Base-by-base conservation (phyloP, 257 asterid genomes). In the Nicotiana knightiana region DNA sequence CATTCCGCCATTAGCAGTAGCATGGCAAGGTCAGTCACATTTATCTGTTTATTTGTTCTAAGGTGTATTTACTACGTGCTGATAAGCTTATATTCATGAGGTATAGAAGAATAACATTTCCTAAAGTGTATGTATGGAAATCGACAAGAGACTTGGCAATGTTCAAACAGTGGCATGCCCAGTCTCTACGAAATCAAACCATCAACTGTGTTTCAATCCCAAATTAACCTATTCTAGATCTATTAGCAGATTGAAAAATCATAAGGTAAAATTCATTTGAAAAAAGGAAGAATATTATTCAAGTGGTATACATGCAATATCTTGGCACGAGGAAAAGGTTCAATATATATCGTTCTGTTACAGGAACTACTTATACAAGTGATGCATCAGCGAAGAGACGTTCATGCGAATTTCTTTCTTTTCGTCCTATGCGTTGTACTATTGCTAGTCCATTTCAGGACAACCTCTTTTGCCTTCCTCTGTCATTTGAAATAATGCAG, bases 91-190 rank as follows among this genome's bases (percentile, higher is more conserved):
- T 54, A 5, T 13, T n/a, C 65, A 43, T 33, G 6, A 61, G 78
- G 26, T 81, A 48, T 82, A 92, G 94, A 93, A 94, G 21, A 93
- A 94, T 84, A 89, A 97, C 11, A 90, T 94, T 88, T 94, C 93
- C 78, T 97, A 93, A 67, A 88, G 97, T 83, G 94, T 92, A 65
- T 93, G 93, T 82, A 94, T 94, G 98, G 97, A 94, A 86, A 94
- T 93, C 61, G 85, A 93, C 85, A 93, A 93, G 94, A 91, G 95
- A 75, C 93, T 94, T 68, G 97, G 95, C 88, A 93, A 90, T 82
- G 95, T 94, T 85, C 97, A 93, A 88, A 93, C 96, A 77, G 96
- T 64, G 9, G 21, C 70, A 64, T 64, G 39, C 30, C 30, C 43
- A 5, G 43, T 35, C 21, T 35, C 21, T 65, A 15, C 6, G 13